Evolutionary conservation across 2,329 filamentous ascomycete genomes (phyloP), one percentile per base, ranked within the genome.

Genomic region (Emericellopsis cladophorae): DNA sequence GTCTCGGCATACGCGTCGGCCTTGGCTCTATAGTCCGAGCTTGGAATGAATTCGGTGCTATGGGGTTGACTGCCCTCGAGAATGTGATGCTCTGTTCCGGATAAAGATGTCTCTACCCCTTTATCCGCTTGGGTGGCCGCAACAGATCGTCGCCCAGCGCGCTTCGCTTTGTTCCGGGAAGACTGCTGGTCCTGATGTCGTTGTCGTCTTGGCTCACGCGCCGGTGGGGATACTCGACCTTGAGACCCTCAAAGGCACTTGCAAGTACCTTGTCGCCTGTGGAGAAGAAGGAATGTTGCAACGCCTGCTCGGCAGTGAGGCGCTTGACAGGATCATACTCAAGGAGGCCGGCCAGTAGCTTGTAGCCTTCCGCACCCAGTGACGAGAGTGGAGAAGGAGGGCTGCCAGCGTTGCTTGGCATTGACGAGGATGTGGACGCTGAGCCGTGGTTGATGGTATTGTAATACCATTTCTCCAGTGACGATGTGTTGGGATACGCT

Each of bases 191-290:
- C n/a, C 86, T 72, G 42, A 96, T 95, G 59, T 96, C 92, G 51
- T 95, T 94, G 56, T 95, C 88, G 54, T 98, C 92, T 52, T 93
- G 82, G 51, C 84, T 95, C 33, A 98, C 89, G 38, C 90, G 76
- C 7, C 92, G 74, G 54, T 88, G 80, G 0, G 92, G 92, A 58
- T 98, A 98, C 53, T 92, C 86, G 46, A 79, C 79, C 60, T 87
- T 86, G 40, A 88, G 72, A 0, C 89, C 88, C 53, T 95, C 87
- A 50, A 98, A 98, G 55, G 88, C 95, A 55, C 94, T 92, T 32
- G 78, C 72, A 33, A 74, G 82, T 15, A 92, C 76, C 45, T 78
- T 76, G 18, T 84, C 80, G 3, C 80, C 80, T 51, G 79, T 79
- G 29, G 68, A 74, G 58, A 98, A 98, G 60, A 95, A 96, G 0